These are phyloP conservation scores for Erodium chrysanthum DNA, from an alignment of 441 rosid genomes.

Conservation along the genomic window DNA sequence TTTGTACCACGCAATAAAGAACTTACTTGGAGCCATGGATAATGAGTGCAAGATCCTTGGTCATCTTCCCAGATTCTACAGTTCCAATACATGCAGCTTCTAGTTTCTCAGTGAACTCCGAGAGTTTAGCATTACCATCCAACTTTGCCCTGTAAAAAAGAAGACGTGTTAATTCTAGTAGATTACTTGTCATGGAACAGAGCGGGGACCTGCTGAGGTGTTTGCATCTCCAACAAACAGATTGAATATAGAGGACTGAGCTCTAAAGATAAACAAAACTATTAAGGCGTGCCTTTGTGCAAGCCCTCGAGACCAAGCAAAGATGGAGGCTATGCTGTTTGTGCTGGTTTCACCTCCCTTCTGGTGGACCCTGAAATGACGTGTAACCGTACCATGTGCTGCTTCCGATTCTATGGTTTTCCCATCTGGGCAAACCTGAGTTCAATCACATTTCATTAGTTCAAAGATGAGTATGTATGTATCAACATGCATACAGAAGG, in stretches of 20 bases:
- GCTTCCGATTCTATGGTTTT: slow-evolving; percentile 90
- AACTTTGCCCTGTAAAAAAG: slow-evolving; percentile 18
- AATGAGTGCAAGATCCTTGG: slow-evolving; percentile 16
- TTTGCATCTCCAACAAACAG: too few relatives aligned
- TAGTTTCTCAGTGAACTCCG: slow-evolving; percentile 19
- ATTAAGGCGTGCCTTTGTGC: slow-evolving; percentile 50
- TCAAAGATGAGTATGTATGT: not conserved
- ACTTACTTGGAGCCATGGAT: slow-evolving; percentile 14
- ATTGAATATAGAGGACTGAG: too few relatives aligned
- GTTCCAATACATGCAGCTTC: slow-evolving; percentile 20
- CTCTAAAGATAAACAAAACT: not conserved
- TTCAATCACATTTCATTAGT: slow-evolving; percentile 3
- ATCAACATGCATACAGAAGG: not conserved
- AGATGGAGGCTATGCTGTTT: slow-evolving; percentile 91
- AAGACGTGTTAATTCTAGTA: not conserved
- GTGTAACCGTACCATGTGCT: slow-evolving; percentile 91
- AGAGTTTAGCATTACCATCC: slow-evolving; percentile 19
- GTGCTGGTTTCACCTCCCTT: slow-evolving; percentile 95
- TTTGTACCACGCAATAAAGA: too few relatives aligned
- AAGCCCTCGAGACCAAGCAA: slow-evolving; percentile 93
- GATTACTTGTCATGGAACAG: too few relatives aligned
- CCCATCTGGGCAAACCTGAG: slow-evolving; percentile 86
- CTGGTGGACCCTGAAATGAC: slow-evolving; percentile 80
- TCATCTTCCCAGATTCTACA: slow-evolving; percentile 15
- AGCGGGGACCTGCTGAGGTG: too few relatives aligned